Percentiles rank a stretch among this genome's conserved stretches.
phyloP scores from a whole-genome alignment of 352 stramenopile genomes.

The Phytophthora tubulina region DNA sequence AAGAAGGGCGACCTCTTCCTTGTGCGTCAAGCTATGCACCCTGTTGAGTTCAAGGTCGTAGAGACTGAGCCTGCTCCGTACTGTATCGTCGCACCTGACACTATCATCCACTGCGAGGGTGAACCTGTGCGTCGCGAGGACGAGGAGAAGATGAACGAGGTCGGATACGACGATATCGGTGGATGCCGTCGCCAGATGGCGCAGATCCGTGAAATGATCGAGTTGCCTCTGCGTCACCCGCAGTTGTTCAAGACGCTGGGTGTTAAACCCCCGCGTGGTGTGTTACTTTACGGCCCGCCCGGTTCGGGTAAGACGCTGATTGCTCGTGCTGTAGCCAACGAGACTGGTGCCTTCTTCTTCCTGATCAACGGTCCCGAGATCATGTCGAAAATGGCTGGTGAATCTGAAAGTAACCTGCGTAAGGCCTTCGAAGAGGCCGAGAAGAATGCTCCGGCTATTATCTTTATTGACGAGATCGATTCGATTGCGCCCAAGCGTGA shows the following conservation, averaged over 20 bases:
- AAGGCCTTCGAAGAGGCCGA: slow-evolving; percentile 99
- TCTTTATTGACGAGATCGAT: slow-evolving; percentile 99
- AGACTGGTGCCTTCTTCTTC: slow-evolving; percentile 99
- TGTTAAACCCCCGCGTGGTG: slow-evolving; percentile 98
- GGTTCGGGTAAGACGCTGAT: slow-evolving; percentile 99
- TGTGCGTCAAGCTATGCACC: slow-evolving; percentile 98
- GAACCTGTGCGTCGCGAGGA: slow-evolving; percentile 99
- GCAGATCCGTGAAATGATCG: slow-evolving; percentile 99
- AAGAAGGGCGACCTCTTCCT: slow-evolving; percentile 99
- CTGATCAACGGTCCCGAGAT: slow-evolving; percentile 99
- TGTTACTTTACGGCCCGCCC: slow-evolving; percentile 99
- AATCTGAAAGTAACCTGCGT: slow-evolving; percentile 93
- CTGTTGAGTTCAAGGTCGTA: slow-evolving; percentile 99
- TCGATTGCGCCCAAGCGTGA: slow-evolving; percentile 98
- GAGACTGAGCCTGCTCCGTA: slow-evolving; percentile 98
- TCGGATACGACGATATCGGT: slow-evolving; percentile 99
- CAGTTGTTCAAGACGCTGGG: slow-evolving; percentile 99
- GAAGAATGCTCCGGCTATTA: slow-evolving; percentile 99
- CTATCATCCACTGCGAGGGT: slow-evolving; percentile 99
- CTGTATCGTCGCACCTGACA: slow-evolving; percentile 99
- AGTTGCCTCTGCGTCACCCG: slow-evolving; percentile 98
- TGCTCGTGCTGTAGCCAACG: slow-evolving; percentile 98
- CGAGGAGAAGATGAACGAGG: slow-evolving; percentile 99
- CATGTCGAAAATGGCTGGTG: slow-evolving; percentile 98
- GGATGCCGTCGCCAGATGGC: slow-evolving; percentile 99